Evolutionary conservation across 345 rosid species (phyloP), one percentile per base, ranked within the genome.

Genomic region (Citrus mangshanensis): DNA sequence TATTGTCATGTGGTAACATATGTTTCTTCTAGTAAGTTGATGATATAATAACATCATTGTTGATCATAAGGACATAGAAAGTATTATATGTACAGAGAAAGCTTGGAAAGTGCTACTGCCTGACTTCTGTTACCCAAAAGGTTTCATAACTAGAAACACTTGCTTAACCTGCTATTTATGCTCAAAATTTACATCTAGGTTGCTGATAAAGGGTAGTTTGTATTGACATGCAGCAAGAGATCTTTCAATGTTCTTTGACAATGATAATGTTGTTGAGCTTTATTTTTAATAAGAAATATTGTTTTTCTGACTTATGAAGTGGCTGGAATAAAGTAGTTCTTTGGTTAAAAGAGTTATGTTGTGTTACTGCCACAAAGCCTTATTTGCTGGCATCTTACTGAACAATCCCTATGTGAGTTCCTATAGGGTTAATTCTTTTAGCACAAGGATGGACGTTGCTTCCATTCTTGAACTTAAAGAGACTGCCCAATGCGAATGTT

Each of bases 211-310:
- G 58, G 5, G 14, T 63, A 5, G 40, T 30, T 54, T 51, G 28
- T 49, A 46, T 38, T 32, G 49, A 27, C 61, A 63, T 75, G 78
- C 42, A 40, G 78, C 78, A 28, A 49, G 22, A 40, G 56, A 24
- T 38, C 37, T 63, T 63, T n/a, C 28, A 30, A 49, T 65, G 22
- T 49, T 46, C 12, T 76, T 66, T 66, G 25, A 32, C 28, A 7
- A 46, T 54, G 64, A 76, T 66, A 67, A 32, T 54, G 70, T 32
- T 63, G 62, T 75, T 32, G 24, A 35, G 65, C 67, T 75, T 42
- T 49, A 14, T 64, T 64, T 63, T 30, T 75, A 12, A 42, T 49
- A 63, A 61, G 68, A 40, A 38, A 74, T 46, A 27, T 65, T 28
- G 38, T 42, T 40, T 30, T 40, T 74, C 25, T 25, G 59, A 74